A percentile compares a stretch with the other conserved stretches of the same genome.
phyloP scores from a whole-genome alignment of 371 early-diverging fungal genomes.

The Mortierella polycephala region DNA sequence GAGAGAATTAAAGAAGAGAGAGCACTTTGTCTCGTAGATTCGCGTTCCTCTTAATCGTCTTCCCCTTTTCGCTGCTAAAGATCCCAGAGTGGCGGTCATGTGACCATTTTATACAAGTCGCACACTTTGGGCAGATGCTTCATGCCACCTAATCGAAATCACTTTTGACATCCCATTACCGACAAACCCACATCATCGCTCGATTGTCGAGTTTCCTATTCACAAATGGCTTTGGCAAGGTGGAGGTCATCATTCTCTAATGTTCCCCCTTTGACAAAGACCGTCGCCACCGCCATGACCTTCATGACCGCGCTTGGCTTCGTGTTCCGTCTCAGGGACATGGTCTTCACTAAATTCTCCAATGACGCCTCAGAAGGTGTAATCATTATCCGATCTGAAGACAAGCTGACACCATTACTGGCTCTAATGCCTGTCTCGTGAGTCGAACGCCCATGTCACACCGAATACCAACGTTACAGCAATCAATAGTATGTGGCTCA shows the following conservation, averaged over 20 bases:
- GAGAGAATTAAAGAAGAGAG: too few species aligned
- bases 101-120: too few species aligned
- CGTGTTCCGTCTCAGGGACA: slow-evolving; percentile 22
- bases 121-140: too few species aligned
- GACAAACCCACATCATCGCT: too few species aligned
- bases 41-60: too few species aligned
- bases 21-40: too few species aligned
- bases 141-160: too few species aligned
- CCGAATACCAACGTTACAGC: not conserved
- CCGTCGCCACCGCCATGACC: slow-evolving; percentile 39
- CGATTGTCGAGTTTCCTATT: too few species aligned
- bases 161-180: too few species aligned
- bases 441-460: not conserved
- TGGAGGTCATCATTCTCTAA: slow-evolving; percentile 39
- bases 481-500: too few species aligned
- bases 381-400: slow-evolving; percentile 8
- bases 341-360: slow-evolving; percentile 5
- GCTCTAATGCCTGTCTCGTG: slow-evolving; percentile 57
- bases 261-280: slow-evolving; percentile 44
- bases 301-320: slow-evolving; percentile 29
- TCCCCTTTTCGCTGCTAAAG: too few species aligned
- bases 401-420: slow-evolving; percentile 12
- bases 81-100: too few species aligned
- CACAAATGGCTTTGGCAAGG: slow-evolving; percentile 6
- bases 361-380: slow-evolving; percentile 1